Evolutionary conservation across 176 grass and related monocot species (phyloP).

Genomic region (Bromus sterilis): DNA sequence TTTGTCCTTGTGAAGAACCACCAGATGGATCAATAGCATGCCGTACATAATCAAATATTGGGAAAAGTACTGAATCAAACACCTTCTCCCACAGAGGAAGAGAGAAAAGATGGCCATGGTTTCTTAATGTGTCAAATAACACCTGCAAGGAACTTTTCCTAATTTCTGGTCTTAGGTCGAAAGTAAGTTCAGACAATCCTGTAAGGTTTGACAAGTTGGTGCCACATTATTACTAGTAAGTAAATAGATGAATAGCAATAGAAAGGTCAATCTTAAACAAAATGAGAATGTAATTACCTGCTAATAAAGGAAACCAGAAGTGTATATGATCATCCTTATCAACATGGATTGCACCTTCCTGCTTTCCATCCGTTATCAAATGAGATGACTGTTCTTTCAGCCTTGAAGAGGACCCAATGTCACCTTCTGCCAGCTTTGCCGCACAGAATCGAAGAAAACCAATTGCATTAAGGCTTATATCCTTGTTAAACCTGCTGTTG

Average conservation of each 20-base stretch:
- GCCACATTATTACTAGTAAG: constrained; percentile 22
- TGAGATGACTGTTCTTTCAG: constrained; percentile 65
- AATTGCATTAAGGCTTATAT: constrained; percentile 99
- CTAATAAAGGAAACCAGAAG: constrained; percentile 99
- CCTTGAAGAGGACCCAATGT: constrained; percentile 75
- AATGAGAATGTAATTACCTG: constrained; percentile 39
- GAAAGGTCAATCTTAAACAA: constrained; percentile 10
- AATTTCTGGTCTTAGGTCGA: constrained; percentile 94
- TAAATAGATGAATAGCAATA: constrained; percentile 19
- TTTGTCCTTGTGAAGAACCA: constrained; percentile 61
- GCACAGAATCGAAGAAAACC: constrained; percentile 99
- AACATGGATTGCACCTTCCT: constrained; percentile 44
- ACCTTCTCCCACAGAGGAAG: constrained; percentile 99
- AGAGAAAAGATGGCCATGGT: constrained; percentile 98
- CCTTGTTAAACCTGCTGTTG: constrained; percentile 95
- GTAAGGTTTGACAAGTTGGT: constrained; percentile 27
- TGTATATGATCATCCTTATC: constrained; percentile 96
- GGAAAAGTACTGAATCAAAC: constrained; percentile 98
- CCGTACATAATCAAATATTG: constrained; percentile 98
- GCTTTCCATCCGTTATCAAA: constrained; percentile 69
- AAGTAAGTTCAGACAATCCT: constrained; percentile 99
- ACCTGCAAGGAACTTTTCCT: constrained; percentile 98
- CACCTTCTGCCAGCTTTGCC: constrained; percentile 93
- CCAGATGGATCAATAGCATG: constrained; percentile 91
- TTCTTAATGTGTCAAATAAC: constrained; percentile 95